These are phyloP conservation scores for Graphilbum sp. DNA, from an alignment of 2,329 filamentous ascomycete species.

Conservation along the genomic window DNA sequence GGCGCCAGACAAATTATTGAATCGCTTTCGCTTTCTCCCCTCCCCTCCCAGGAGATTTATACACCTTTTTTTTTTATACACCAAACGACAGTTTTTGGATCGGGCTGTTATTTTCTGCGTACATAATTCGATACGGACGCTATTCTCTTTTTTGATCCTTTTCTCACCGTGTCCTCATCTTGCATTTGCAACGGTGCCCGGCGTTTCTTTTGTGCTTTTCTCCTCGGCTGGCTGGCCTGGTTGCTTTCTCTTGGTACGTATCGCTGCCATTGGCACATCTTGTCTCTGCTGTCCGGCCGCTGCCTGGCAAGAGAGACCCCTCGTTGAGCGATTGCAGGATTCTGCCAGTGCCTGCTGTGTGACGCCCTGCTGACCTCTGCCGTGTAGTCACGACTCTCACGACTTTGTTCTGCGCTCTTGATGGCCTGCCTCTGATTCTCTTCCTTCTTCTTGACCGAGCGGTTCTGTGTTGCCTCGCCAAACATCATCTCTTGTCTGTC, in stretches of 20 bases:
- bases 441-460: neutral
- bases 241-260: neutral
- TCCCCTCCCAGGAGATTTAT: too few species aligned
- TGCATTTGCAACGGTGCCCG: constrained; percentile 8
- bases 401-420: neutral
- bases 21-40: too few species aligned
- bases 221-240: neutral
- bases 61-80: too few species aligned
- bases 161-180: neutral
- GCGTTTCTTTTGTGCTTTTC: constrained; percentile 6
- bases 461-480: neutral
- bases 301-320: too few species aligned
- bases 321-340: too few species aligned
- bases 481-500: neutral
- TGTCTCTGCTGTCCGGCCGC: too few species aligned
- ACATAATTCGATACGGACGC: too few species aligned
- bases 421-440: neutral
- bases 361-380: too few species aligned
- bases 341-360: too few species aligned
- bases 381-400: neutral
- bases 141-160: neutral
- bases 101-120: too few species aligned
- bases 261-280: neutral
- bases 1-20: too few species aligned
- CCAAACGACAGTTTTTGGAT: too few species aligned